Conservation (phyloP, 768 basidiomycete species). For the Hypholoma sublateritium region DNA sequence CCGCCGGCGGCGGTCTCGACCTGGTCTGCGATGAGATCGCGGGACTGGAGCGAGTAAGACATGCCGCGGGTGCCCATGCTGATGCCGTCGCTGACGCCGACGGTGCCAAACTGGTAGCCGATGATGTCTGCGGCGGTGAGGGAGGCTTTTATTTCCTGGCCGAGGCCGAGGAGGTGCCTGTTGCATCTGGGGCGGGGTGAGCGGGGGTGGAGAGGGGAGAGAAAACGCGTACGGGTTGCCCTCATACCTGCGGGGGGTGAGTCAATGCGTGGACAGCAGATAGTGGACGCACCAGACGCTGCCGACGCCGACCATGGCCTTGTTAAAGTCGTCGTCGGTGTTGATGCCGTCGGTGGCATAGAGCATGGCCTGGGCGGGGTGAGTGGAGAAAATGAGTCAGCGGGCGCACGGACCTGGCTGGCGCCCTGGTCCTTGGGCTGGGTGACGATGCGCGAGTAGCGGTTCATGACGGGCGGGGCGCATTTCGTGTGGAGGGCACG, state of each 20-base stretch:
- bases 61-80: conserved; percentile 96
- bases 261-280: not conserved
- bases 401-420: conserved; percentile 61
- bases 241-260: conserved; percentile 74
- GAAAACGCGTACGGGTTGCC: conserved; percentile 85
- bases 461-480: conserved; percentile 53
- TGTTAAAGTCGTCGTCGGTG: conserved; percentile 81
- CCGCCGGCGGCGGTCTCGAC: conserved; percentile 96
- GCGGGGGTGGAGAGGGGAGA: conserved; percentile 6
- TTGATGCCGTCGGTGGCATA: conserved; percentile 96
- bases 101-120: conserved; percentile 97
- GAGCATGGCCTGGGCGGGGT: conserved; percentile 79
- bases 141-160: conserved; percentile 84
- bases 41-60: conserved; percentile 94
- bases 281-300: conserved; percentile 81
- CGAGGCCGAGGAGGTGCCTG: conserved; percentile 86
- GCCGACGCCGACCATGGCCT: conserved; percentile 96
- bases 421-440: conserved; percentile 94
- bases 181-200: conserved; percentile 70
- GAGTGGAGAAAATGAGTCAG: conserved; percentile 5
- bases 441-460: conserved; percentile 81
- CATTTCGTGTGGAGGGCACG: not conserved
- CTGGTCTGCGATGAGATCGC: conserved; percentile 96
- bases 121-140: conserved; percentile 69
- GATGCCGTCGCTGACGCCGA: conserved; percentile 97